Evolutionary conservation across 208 protist genomes (phyloP), one percentile per base, ranked within the genome.

Genomic region (Angomonas deanei): DNA sequence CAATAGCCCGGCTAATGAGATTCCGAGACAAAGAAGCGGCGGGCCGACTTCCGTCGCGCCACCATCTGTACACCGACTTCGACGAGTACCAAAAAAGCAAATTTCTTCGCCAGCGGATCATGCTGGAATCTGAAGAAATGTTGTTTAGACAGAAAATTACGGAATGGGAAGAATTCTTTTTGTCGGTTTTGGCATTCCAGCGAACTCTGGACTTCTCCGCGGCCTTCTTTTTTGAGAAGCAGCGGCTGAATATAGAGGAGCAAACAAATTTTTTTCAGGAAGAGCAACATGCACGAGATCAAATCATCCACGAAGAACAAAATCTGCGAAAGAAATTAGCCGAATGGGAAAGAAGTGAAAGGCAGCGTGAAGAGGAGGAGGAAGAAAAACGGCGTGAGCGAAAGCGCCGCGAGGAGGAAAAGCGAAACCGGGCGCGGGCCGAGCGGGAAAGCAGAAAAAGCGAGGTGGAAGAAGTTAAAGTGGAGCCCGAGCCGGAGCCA

Each of bases 11-110:
- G 39, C 4, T 88, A 11, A 84, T 86, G 80, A 67, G 60, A 28
- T 74, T 66, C 32, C 58, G 82, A 23, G 55, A 70, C 1, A 33
- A 61, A 4, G 55, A 68, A 6, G 23, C 53, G 8, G 26, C 38
- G 3, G 54, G 49, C 4, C 39, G 63, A 21, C 72, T 66, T 24
- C 74, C 61, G 0, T 66, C 62, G 1, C 53, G 76, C 2, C 82
- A 92, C 57, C 61, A 73, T 39, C 61, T 92, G 4, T 86, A 70
- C 48, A 64, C 79, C 11, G 77, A 95, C 49, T 93, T 88, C 68
- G 70, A 78, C 54, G 68, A 78, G 11, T 75, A 82, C 46, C 82
- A 89, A 52, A 71, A 76, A 23, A 33, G 60, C 19, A 63, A 76
- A 39, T 88, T 88, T 64, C 10, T 38, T 23, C 59, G 64, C 15